A percentile compares a stretch with the other conserved stretches of the same genome.
phyloP scores from a whole-genome alignment of 495 filamentous ascomycete genomes.

The Aspergillus cristatus region DNA sequence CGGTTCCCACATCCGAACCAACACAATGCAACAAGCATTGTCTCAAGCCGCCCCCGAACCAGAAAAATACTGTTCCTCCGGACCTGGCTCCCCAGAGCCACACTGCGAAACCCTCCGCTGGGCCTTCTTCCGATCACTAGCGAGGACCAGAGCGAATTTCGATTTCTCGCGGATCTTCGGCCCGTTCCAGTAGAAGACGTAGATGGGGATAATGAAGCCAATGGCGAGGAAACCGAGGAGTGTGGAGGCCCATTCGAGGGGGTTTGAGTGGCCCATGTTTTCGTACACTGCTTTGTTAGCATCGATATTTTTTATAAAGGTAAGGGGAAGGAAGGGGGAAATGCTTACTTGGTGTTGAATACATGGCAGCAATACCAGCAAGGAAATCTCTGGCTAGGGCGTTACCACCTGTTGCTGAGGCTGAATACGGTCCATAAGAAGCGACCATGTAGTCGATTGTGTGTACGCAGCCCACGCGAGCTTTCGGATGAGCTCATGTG shows the following conservation, averaged over 20 bases:
- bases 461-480: too few species aligned
- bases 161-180: constrained; percentile 58
- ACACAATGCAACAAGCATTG: too few species aligned
- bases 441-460: constrained; percentile 67
- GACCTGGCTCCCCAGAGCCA: constrained; percentile 22
- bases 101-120: constrained; percentile 18
- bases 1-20: too few species aligned
- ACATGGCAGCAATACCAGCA: constrained; percentile 67
- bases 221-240: constrained; percentile 64
- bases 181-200: constrained; percentile 70
- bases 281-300: constrained; percentile 3
- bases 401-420: constrained; percentile 64
- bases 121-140: constrained; percentile 17
- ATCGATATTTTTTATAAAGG: neutral
- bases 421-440: constrained; percentile 64
- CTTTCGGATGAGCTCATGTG: too few species aligned
- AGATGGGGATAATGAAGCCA: constrained; percentile 60
- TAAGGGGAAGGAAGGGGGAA: constrained; percentile 1
- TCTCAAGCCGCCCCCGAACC: too few species aligned
- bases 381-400: constrained; percentile 73
- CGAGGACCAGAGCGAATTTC: constrained; percentile 55
- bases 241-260: constrained; percentile 59
- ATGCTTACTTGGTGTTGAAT: constrained; percentile 53
- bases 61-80: constrained; percentile 17
- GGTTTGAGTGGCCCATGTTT: constrained; percentile 52